These are phyloP conservation scores for Colletotrichum horii DNA, from an alignment of 2,329 filamentous ascomycete genomes.

Conservation along the genomic window DNA sequence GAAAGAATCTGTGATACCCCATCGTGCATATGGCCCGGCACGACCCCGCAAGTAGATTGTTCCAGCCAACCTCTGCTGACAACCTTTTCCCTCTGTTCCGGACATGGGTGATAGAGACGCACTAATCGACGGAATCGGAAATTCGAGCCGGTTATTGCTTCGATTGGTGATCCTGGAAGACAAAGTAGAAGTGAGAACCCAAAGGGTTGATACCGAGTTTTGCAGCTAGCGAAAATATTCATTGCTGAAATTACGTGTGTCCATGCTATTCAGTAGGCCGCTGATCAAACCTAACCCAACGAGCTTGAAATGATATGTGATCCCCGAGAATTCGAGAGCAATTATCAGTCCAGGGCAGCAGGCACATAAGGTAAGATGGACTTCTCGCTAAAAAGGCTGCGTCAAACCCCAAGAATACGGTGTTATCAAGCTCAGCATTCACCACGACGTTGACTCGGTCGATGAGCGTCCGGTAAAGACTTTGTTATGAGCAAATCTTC, in stretches of 20 bases:
- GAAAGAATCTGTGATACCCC: background rate
- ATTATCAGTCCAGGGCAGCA: too few relatives aligned
- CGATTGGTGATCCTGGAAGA: background rate
- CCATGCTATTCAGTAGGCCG: background rate
- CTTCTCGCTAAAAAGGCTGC: too few relatives aligned
- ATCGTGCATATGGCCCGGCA: background rate
- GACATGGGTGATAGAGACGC: background rate
- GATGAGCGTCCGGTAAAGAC: too few relatives aligned
- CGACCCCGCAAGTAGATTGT: background rate
- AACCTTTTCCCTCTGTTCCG: background rate
- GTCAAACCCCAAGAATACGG: too few relatives aligned
- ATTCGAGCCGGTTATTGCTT: background rate
- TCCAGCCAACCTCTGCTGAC: background rate
- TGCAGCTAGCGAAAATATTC: background rate
- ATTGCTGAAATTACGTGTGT: background rate
- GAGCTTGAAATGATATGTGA: background rate
- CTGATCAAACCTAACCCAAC: background rate
- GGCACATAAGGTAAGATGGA: too few relatives aligned
- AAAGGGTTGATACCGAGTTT: fast-evolving
- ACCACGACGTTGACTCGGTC: too few relatives aligned
- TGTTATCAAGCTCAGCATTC: too few relatives aligned
- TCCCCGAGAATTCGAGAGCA: too few relatives aligned
- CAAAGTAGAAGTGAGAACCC: background rate
- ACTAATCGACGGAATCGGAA: fast-evolving
- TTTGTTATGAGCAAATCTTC: too few relatives aligned